Percentiles rank a stretch among this genome's conserved stretches.
Evolutionary conservation across 495 filamentous ascomycete species (phyloP).

Genomic region (Neurospora tetraspora): DNA sequence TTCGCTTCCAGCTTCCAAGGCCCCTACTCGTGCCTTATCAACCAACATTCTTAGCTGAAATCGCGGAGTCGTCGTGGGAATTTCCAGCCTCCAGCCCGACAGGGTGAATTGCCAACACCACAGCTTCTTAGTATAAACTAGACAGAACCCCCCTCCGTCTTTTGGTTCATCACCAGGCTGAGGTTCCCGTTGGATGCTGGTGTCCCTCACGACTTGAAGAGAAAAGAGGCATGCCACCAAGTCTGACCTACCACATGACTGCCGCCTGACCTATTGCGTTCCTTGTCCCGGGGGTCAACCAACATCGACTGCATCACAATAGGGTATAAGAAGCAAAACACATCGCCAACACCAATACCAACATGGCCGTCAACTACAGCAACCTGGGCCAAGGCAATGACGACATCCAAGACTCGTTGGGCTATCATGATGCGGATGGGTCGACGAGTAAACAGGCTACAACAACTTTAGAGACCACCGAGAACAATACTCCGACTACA

Average conservation of each 20-base stretch:
- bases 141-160: not conserved
- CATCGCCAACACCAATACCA: not conserved
- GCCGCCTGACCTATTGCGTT: not conserved
- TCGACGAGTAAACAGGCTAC: not conserved
- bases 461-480: not conserved
- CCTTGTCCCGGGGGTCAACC: not conserved
- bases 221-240: not conserved
- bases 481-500: not conserved
- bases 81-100: not conserved
- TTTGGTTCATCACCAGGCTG: not conserved
- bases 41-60: not conserved
- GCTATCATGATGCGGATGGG: not conserved
- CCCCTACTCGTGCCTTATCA: not conserved
- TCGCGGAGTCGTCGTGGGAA: too few species aligned
- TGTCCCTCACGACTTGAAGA: not conserved
- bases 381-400: not conserved
- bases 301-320: not conserved
- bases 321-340: not conserved
- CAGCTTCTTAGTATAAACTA: not conserved
- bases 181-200: not conserved
- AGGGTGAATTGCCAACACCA: not conserved
- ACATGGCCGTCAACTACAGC: not conserved
- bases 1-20: not conserved
- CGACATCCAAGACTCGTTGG: not conserved
- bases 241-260: not conserved